Base-by-base conservation (phyloP, 345 rosid species). In the Microthlaspi erraticum region DNA sequence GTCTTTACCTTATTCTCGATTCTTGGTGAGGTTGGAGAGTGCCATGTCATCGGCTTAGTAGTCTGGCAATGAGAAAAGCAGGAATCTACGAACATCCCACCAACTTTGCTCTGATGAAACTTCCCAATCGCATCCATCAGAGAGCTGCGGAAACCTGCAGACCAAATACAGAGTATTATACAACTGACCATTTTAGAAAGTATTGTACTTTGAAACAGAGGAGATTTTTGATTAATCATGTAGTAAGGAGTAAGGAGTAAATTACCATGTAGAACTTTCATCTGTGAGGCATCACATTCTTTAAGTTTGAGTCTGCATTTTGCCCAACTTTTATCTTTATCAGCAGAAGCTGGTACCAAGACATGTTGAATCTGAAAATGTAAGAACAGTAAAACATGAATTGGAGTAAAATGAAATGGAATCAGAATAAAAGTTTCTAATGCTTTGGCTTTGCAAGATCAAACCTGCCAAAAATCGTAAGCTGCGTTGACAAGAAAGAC, bases 391-490 rank as follows among this genome's bases (percentile, higher is more conserved):
- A n/a, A n/a, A 78, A 64, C 20, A 71, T 46, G 38, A 57, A 53
- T 16, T 41, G 45, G 48, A 59, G 69, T 19, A 26, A 32, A 11
- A 42, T 68, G n/a, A n/a, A 51, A 73, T 17, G 39, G 29, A 60
- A 20, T 14, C 7, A 36, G 14, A 36, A 49, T 0, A 59, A 18
- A 20, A 32, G 38, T 42, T 3, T 3, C 7, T 54, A 6, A 23
- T 43, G 56, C 18, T 55, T 43, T n/a, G 34, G 37, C 12, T 10
- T 54, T 54, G 29, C 8, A 29, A 42, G 60, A 60, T 34, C 58
- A 75, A 76, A 93, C 98, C 92, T 93, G 98, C 98, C 98, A 93
- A 79, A 67, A 87, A 72, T 93, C 98, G 71, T 91, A 91, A 61
- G 96, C 91, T 53, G 97, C 82, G 34, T 93, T 85, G 81, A 91